phyloP scores from a whole-genome alignment of 805 yeast species.

The Yamadazyma kitorensis region DNA sequence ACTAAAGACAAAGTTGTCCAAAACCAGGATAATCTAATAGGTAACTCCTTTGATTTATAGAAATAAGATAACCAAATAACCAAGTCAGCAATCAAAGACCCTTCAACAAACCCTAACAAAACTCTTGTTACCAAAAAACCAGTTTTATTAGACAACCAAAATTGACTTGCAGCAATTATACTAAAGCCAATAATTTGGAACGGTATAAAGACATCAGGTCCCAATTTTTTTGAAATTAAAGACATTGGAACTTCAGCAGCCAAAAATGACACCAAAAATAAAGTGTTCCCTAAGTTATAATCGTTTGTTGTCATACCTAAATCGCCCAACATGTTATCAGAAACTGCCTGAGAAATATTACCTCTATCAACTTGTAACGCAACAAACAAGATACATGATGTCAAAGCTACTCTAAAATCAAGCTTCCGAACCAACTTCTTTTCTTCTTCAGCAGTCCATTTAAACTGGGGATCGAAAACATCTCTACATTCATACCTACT shows the following conservation, averaged over 20 bases:
- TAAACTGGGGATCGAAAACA: conserved; percentile 32
- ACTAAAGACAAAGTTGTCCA: conserved; percentile 28
- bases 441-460: conserved; percentile 35
- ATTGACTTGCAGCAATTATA: conserved; percentile 25
- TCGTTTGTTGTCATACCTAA: conserved; percentile 34
- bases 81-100: conserved; percentile 47
- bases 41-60: conserved; percentile 55
- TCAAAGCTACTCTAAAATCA: conserved; percentile 20
- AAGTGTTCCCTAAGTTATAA: conserved; percentile 39
- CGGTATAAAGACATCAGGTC: conserved; percentile 63
- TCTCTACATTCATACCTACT: conserved; percentile 31
- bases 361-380: conserved; percentile 24
- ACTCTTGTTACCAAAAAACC: conserved; percentile 25
- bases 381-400: conserved; percentile 21
- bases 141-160: conserved; percentile 18
- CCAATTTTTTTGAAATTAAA: conserved; percentile 56
- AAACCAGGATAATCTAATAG: conserved; percentile 51
- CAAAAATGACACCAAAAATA: conserved; percentile 40
- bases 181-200: conserved; percentile 26
- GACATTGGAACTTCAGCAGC: conserved; percentile 56
- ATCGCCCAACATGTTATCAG: conserved; percentile 27
- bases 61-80: conserved; percentile 64
- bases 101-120: conserved; percentile 27
- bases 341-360: conserved; percentile 20
- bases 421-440: conserved; percentile 16